Percentiles rank a stretch among this genome's conserved stretches.
Conservation (phyloP, 495 filamentous ascomycete species). For the Aspergillus sclerotiicarbonarius region DNA sequence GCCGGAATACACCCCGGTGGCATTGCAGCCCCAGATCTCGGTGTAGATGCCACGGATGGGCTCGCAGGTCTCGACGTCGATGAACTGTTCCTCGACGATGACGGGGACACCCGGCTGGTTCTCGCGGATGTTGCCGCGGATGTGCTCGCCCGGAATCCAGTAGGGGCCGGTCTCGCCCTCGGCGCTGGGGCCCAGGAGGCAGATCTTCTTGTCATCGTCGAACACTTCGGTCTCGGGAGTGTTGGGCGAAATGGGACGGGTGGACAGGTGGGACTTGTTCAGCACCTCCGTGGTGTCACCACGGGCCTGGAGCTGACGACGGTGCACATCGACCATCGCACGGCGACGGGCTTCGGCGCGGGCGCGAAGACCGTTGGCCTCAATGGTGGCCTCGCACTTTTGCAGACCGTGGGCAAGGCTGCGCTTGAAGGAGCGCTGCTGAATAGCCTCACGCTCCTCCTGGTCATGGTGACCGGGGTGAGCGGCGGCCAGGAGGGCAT, state of each 20-base stretch:
- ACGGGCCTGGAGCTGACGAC: slow-evolving; percentile 7
- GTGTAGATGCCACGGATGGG: slow-evolving; percentile 47
- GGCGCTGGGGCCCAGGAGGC: slow-evolving; percentile 20
- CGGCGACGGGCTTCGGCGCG: slow-evolving; percentile 18
- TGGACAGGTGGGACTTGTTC: slow-evolving; percentile 21
- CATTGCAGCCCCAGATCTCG: slow-evolving; percentile 58
- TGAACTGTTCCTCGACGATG: slow-evolving; percentile 54
- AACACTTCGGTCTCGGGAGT: slow-evolving; percentile 24
- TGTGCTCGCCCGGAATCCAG: slow-evolving; percentile 42
- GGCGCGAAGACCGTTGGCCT: slow-evolving; percentile 11
- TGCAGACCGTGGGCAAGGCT: slow-evolving; percentile 1
- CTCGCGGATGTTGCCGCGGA: slow-evolving; percentile 51
- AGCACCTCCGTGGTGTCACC: slow-evolving; percentile 16
- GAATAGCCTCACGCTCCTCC: not conserved
- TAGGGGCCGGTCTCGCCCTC: slow-evolving; percentile 32
- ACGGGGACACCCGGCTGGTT: slow-evolving; percentile 47
- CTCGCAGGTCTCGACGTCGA: slow-evolving; percentile 52
- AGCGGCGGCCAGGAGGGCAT: slow-evolving; percentile 4
- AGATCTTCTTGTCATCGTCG: slow-evolving; percentile 17
- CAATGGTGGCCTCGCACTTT: slow-evolving; percentile 12
- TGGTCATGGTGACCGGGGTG: slow-evolving; percentile 8
- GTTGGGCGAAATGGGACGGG: slow-evolving; percentile 14
- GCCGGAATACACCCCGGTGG: slow-evolving; percentile 53
- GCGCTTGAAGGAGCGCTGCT: slow-evolving; percentile 8
- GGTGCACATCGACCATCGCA: slow-evolving; percentile 9